Evolutionary conservation across 805 yeast genomes (phyloP).

Genomic region (Blastobotrys parvus): DNA sequence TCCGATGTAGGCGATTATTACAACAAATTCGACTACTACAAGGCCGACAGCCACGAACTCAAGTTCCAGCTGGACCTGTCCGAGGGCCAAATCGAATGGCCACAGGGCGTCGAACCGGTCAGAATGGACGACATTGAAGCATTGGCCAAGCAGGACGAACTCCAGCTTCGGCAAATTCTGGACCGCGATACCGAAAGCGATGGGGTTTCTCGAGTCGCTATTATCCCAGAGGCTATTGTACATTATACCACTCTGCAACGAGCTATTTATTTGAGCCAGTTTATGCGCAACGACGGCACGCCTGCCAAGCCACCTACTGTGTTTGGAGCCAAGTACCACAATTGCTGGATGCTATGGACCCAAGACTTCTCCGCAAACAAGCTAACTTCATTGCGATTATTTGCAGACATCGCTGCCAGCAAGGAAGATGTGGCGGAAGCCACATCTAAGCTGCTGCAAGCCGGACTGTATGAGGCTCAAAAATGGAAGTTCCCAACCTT

Average conservation of each 20-base stretch:
- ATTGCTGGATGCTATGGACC: slow-evolving; percentile 22
- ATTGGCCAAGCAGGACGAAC: slow-evolving; percentile 3
- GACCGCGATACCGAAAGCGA: slow-evolving; percentile 16
- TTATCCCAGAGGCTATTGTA: slow-evolving; percentile 13
- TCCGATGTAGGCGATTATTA: slow-evolving; percentile 70
- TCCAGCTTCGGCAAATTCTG: slow-evolving; percentile 4
- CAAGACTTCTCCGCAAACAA: slow-evolving; percentile 18
- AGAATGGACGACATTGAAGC: neutral
- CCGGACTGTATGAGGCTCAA: slow-evolving; percentile 27
- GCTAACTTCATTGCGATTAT: slow-evolving; percentile 16
- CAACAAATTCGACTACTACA: slow-evolving; percentile 43
- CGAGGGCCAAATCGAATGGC: slow-evolving; percentile 2
- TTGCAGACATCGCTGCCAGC: slow-evolving; percentile 8
- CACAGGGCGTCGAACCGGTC: slow-evolving; percentile 1
- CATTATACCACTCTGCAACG: slow-evolving; percentile 16
- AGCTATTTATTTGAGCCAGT: slow-evolving; percentile 17
- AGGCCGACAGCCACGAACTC: slow-evolving; percentile 13
- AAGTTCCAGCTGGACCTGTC: slow-evolving; percentile 4
- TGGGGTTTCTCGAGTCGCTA: slow-evolving; percentile 16
- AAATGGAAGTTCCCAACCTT: slow-evolving; percentile 22
- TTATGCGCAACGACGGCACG: slow-evolving; percentile 7
- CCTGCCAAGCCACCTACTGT: slow-evolving; percentile 12
- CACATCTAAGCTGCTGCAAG: slow-evolving; percentile 22
- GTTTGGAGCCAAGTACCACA: slow-evolving; percentile 20
- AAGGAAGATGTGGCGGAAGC: slow-evolving; percentile 23